phyloP scores from a whole-genome alignment of 73 alveolate species.

The Symbiodinium natans region DNA sequence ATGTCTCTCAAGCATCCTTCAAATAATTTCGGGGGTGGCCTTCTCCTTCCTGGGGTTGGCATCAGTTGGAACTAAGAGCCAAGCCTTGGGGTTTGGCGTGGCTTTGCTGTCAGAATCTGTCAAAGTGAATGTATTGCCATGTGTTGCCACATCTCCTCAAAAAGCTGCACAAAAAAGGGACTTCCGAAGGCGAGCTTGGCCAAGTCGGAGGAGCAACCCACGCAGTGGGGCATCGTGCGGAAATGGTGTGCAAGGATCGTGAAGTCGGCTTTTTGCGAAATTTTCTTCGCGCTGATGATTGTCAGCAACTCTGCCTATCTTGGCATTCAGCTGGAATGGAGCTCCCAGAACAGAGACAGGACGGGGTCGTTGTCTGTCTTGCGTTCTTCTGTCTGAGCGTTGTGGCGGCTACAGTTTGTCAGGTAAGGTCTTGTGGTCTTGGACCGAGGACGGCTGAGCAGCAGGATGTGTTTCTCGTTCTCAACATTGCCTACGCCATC shows the following conservation, averaged over 20 bases:
- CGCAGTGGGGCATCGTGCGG: background rate
- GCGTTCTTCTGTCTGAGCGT: background rate
- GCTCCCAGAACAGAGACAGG: background rate
- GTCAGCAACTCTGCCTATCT: conserved; percentile 58
- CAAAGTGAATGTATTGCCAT: no score
- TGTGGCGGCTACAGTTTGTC: background rate
- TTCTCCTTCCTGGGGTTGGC: no score
- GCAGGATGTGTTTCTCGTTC: background rate
- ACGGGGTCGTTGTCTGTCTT: background rate
- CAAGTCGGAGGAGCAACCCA: background rate
- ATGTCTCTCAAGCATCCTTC: no score
- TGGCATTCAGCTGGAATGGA: conserved; percentile 69
- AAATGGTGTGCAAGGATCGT: background rate
- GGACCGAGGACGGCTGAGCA: conserved; percentile 6
- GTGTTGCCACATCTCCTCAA: no score
- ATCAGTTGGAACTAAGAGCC: no score
- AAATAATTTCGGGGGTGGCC: no score
- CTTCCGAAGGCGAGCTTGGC: conserved; percentile 3
- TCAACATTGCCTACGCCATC: conserved; percentile 40
- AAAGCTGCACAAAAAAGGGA: no score
- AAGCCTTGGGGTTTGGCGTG: no score
- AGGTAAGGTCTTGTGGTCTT: no score
- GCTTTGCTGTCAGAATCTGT: no score
- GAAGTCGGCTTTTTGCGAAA: conserved; percentile 31
- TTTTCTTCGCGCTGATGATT: conserved; percentile 78